These are phyloP conservation scores for Stylosanthes scabra DNA, from an alignment of 331 rosid species.

Conservation along the genomic window DNA sequence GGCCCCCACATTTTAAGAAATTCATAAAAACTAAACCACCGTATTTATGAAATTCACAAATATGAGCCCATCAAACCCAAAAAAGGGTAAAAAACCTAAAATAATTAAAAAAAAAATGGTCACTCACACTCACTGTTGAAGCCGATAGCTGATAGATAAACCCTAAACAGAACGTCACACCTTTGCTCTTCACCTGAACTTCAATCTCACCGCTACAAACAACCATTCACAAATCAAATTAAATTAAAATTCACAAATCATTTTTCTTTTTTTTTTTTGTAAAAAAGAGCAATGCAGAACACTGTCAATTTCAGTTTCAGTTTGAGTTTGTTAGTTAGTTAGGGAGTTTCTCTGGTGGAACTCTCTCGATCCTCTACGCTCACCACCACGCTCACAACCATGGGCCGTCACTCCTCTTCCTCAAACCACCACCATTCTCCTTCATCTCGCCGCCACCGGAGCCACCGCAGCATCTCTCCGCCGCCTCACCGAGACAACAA, in stretches of 20 bases:
- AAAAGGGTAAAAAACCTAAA: no score
- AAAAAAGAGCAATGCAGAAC: background rate
- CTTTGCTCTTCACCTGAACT: background rate
- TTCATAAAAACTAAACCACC: no score
- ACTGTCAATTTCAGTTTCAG: background rate
- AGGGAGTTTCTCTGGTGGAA: background rate
- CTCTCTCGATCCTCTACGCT: conserved; percentile 9
- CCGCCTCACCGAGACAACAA: conserved; percentile 45
- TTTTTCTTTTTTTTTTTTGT: background rate
- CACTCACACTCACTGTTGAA: background rate
- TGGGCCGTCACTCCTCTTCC: conserved; percentile 45
- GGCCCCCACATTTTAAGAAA: no score
- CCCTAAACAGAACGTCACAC: background rate
- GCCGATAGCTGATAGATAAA: background rate
- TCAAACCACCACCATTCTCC: conserved; percentile 37
- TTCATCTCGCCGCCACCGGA: conserved; percentile 53
- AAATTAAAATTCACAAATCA: background rate
- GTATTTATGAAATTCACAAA: no score
- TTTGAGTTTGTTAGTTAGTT: background rate
- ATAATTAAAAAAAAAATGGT: background rate
- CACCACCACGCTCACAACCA: conserved; percentile 17
- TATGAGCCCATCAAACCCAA: no score
- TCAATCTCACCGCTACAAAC: background rate
- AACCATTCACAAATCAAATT: background rate
- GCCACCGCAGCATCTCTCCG: conserved; percentile 42